Evolutionary conservation across 148 eudicot species (phyloP).

Genomic region (Bassia scoparia): DNA sequence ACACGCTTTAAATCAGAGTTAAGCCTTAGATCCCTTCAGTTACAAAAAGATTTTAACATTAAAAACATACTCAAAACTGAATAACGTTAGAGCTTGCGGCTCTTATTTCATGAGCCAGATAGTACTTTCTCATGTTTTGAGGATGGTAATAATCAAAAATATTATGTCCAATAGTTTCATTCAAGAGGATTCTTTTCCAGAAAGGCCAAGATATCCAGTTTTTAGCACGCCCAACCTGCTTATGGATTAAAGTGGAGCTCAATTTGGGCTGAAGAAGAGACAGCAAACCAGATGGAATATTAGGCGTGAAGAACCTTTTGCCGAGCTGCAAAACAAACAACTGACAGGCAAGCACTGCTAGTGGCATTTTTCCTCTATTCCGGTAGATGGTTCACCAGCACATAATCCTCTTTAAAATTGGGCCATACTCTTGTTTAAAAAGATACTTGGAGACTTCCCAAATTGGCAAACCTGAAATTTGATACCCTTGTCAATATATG

Average conservation of each 20-base stretch:
- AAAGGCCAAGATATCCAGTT: constrained; percentile 95
- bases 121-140: constrained; percentile 60
- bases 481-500: constrained; percentile 8
- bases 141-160: constrained; percentile 85
- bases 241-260: constrained; percentile 15
- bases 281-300: not conserved
- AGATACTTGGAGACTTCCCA: constrained; percentile 46
- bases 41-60: not conserved
- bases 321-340: constrained; percentile 44
- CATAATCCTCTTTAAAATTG: constrained; percentile 50
- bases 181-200: constrained; percentile 88
- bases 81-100: constrained; percentile 74
- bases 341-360: constrained; percentile 39
- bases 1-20: not conserved
- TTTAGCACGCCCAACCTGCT: constrained; percentile 74
- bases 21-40: not conserved
- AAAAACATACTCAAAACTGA: constrained; percentile 57
- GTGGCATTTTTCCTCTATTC: constrained; percentile 31
- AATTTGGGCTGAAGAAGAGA: constrained; percentile 2
- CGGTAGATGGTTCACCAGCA: constrained; percentile 37
- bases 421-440: constrained; percentile 47
- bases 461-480: constrained; percentile 43
- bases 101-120: constrained; percentile 77
- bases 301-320: constrained; percentile 33
- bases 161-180: constrained; percentile 66